Conservation (phyloP, 139 green algal species). For the Chlamydomonas asymmetrica region DNA sequence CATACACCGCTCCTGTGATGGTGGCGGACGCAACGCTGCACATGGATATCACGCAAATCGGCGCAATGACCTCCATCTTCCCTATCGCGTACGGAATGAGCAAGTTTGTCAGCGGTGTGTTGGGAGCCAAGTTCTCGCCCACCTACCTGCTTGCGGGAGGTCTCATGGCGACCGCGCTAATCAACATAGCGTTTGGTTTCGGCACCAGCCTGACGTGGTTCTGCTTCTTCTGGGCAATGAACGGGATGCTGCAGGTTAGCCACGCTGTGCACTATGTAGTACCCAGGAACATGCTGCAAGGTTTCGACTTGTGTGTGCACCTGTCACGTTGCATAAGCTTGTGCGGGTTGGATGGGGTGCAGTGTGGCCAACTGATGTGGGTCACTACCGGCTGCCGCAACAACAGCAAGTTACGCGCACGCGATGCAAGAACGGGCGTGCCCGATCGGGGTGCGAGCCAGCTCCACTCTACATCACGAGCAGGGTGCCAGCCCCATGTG, state of each 20-base stretch:
- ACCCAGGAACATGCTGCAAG: too few species aligned
- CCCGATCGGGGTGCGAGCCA: too few species aligned
- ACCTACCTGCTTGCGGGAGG: conserved; percentile 84
- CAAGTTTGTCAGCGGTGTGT: conserved; percentile 92
- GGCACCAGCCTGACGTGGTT: conserved; percentile 82
- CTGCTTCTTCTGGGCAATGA: conserved; percentile 85
- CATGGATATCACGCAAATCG: conserved; percentile 88
- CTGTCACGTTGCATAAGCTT: too few species aligned
- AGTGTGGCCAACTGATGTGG: too few species aligned
- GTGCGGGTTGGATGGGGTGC: too few species aligned
- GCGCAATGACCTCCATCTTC: conserved; percentile 92
- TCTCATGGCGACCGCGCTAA: conserved; percentile 80
- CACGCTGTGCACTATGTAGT: too few species aligned
- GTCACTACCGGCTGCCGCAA: too few species aligned
- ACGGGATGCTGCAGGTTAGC: conserved; percentile 84
- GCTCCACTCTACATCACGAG: too few species aligned
- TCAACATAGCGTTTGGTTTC: conserved; percentile 93
- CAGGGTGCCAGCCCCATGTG: too few species aligned
- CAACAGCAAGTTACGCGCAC: too few species aligned
- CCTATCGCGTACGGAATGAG: conserved; percentile 78
- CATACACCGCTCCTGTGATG: conserved; percentile 92
- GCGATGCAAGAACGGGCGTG: too few species aligned
- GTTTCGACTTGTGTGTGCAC: too few species aligned
- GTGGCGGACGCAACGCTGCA: conserved; percentile 77
- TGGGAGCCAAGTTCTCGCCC: conserved; percentile 82